Percentiles rank a stretch among this genome's conserved stretches.
These are phyloP conservation scores for Priceomyces castillae DNA, from an alignment of 805 yeast genomes.

Conservation along the genomic window DNA sequence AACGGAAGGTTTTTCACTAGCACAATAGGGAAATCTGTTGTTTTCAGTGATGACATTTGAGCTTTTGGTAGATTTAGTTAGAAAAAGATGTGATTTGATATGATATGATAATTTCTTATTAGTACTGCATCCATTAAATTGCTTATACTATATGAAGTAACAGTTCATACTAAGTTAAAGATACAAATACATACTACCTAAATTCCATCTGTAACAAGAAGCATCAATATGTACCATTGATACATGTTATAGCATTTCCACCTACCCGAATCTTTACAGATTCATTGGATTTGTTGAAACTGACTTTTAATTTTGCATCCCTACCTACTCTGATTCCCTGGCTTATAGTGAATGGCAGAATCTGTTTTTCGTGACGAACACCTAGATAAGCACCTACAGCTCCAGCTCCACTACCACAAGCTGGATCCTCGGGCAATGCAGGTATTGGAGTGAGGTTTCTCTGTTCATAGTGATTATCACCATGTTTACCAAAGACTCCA, in stretches of 20 bases:
- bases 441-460: constrained; percentile 50
- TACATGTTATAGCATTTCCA: constrained; percentile 38
- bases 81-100: no score
- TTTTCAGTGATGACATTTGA: constrained; percentile 3
- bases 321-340: constrained; percentile 42
- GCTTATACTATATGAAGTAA: no score
- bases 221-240: constrained; percentile 29
- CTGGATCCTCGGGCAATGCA: constrained; percentile 48
- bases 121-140: no score
- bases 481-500: constrained; percentile 36
- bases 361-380: constrained; percentile 5
- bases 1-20: constrained; percentile 60
- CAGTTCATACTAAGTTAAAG: no score
- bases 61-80: no score
- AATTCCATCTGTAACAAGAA: neutral
- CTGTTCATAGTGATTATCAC: constrained; percentile 22
- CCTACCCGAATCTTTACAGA: constrained; percentile 28
- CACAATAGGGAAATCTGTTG: constrained; percentile 39
- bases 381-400: constrained; percentile 25
- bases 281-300: constrained; percentile 10
- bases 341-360: constrained; percentile 28
- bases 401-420: constrained; percentile 50
- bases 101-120: no score
- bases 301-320: constrained; percentile 33
- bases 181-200: no score